A percentile compares a stretch with the other conserved stretches of the same genome.
phyloP scores from a whole-genome alignment of 306 rosid species.

The Medicago arabica region DNA sequence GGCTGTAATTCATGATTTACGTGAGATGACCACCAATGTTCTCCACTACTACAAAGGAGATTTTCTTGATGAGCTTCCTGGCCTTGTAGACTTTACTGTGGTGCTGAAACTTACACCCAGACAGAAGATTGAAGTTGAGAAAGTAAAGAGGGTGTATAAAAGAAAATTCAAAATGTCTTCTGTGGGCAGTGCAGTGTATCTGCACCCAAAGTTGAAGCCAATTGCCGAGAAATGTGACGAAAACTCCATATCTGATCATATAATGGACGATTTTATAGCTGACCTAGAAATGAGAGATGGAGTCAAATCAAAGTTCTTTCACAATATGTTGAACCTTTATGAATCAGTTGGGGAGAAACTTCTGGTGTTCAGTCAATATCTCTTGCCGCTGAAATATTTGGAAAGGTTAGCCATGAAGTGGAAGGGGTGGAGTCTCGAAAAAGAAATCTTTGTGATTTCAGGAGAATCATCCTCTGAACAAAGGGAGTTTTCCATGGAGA shows the following conservation, averaged over 20 bases:
- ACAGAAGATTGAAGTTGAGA: slow-evolving; percentile 63
- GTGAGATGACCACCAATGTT: slow-evolving; percentile 88
- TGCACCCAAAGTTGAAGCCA: slow-evolving; percentile 71
- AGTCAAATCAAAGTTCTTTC: slow-evolving; percentile 80
- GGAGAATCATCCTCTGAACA: slow-evolving; percentile 81
- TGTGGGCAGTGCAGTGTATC: slow-evolving; percentile 82
- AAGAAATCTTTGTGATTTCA: slow-evolving; percentile 84
- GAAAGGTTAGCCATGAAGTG: slow-evolving; percentile 66
- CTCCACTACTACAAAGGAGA: slow-evolving; percentile 95
- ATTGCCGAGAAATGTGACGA: slow-evolving; percentile 59
- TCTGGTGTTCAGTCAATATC: slow-evolving; percentile 92
- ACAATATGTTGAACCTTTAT: slow-evolving; percentile 63
- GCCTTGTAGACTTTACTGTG: slow-evolving; percentile 80
- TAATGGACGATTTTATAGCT: slow-evolving; percentile 64
- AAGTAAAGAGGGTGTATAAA: slow-evolving; percentile 54
- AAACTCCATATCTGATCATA: slow-evolving; percentile 48
- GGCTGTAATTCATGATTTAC: slow-evolving; percentile 81
- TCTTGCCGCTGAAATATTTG: slow-evolving; percentile 79
- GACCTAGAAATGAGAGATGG: slow-evolving; percentile 68
- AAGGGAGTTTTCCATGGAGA: slow-evolving; percentile 79
- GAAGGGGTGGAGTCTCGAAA: slow-evolving; percentile 78
- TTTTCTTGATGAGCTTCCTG: slow-evolving; percentile 97
- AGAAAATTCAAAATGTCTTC: slow-evolving; percentile 77
- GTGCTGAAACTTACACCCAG: slow-evolving; percentile 66
- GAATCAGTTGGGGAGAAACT: slow-evolving; percentile 80